Evolutionary conservation across 2,329 filamentous ascomycete genomes (phyloP).

Genomic region (Fusarium agapanthi): DNA sequence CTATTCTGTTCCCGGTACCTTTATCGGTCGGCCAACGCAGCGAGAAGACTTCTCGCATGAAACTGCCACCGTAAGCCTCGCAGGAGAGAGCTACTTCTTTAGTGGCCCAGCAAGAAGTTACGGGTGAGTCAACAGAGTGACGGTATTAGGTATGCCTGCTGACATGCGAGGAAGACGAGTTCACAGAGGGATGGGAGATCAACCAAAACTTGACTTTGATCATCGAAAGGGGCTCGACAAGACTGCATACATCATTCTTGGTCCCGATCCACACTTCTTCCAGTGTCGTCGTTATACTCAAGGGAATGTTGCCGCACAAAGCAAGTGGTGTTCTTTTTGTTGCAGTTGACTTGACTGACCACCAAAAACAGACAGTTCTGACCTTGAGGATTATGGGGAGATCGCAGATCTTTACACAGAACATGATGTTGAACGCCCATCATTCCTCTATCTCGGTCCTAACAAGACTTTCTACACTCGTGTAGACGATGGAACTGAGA

Average conservation of each 20-base stretch:
- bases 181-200: not conserved
- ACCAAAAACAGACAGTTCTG: constrained; percentile 11
- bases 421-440: constrained; percentile 34
- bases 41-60: constrained; percentile 23
- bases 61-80: constrained; percentile 26
- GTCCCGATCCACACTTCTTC: constrained; percentile 28
- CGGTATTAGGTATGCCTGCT: not conserved
- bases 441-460: constrained; percentile 32
- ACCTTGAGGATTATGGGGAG: constrained; percentile 31
- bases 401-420: constrained; percentile 23
- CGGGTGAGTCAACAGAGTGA: constrained; percentile 6
- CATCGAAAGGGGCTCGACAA: constrained; percentile 2
- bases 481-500: constrained; percentile 16
- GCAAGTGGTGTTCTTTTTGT: not conserved
- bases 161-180: constrained; percentile 8
- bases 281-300: constrained; percentile 26
- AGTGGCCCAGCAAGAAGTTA: constrained; percentile 30
- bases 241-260: constrained; percentile 33
- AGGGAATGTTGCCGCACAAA: constrained; percentile 24
- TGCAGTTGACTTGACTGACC: not conserved
- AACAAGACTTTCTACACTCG: constrained; percentile 33
- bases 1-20: not conserved
- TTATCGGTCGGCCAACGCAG: not conserved
- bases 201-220: constrained; percentile 4
- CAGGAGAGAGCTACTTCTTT: constrained; percentile 33